Base-by-base conservation (phyloP, 1,284 basidiomycete species). In the Veloporphyrellus conicus region DNA sequence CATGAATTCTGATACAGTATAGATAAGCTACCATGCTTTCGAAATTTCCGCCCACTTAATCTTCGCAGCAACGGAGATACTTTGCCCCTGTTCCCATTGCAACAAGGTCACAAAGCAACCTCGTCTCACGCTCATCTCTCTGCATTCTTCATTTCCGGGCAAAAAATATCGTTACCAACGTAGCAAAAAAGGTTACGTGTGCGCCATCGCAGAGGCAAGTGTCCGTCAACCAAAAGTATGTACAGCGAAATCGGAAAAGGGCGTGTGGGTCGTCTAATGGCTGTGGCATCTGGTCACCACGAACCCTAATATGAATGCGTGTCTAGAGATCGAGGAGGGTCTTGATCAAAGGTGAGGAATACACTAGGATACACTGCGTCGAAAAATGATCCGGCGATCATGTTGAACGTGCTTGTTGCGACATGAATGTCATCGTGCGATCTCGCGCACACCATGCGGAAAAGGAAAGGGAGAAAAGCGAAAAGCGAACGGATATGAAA, bases 321-420 rank as follows among this genome's bases (percentile, higher is more conserved):
- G 15, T 31, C 23, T 32, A 35, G 6, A 35, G 6, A 38, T 41
- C 12, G 39, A 48, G 44, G 19, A 4, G 12, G 23, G 41, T n/a
- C n/a, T 36, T 6, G 22, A n/a, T 35, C 48, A n/a, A 23, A 36
- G 20, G 38, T 29, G 11, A 43, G 15, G 15, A 27, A 43, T 59
- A 35, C 45, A 45, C 4, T 25, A 14, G 39, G 31, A 28, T 43
- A 36, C 19, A 36, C 19, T 33, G 16, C 16, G 20, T 22, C 19
- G 28, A 35, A 41, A 41, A 28, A n/a, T n/a, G 32, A 25, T 4
- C n/a, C 6, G 19, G 27, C 16, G 28, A 22, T 49, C 41, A 14
- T 59, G n/a, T n/a, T n/a, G 34, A 61, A 49, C 31, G 43, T 55
- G 47, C 48, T 33, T 52, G 37, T 58, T 6, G 25, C 8, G 47